A percentile compares a stretch with the other conserved stretches of the same genome.
These are phyloP conservation scores for Talaromyces liani DNA, from an alignment of 495 filamentous ascomycete genomes.

Conservation along the genomic window DNA sequence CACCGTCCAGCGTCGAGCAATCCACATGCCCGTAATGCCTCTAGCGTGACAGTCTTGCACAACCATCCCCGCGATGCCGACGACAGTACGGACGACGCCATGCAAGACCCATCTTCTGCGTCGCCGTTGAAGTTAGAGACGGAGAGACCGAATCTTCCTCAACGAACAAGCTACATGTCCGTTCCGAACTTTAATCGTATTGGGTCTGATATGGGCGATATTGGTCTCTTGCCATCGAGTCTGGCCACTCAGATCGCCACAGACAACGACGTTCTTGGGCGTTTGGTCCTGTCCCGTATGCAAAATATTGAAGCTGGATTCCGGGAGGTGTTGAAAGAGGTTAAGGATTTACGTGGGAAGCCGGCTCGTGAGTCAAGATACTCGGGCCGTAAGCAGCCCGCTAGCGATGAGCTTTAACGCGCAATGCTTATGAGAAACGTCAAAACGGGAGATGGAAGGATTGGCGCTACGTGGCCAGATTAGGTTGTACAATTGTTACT, in stretches of 20 bases:
- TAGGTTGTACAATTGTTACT: not conserved
- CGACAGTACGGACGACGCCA: constrained; percentile 40
- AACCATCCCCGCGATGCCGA: constrained; percentile 30
- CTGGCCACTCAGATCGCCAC: constrained; percentile 45
- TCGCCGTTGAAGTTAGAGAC: constrained; percentile 18
- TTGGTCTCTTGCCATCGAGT: constrained; percentile 48
- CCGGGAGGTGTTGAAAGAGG: constrained; percentile 75
- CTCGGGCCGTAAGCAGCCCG: not conserved
- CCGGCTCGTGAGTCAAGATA: not conserved
- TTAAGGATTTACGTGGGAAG: constrained; percentile 46
- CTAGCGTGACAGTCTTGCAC: constrained; percentile 73
- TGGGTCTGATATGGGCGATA: constrained; percentile 66
- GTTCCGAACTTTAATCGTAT: constrained; percentile 44
- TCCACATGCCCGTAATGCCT: constrained; percentile 62
- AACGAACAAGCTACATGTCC: constrained; percentile 43
- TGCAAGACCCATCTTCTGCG: constrained; percentile 14
- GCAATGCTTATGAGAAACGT: not conserved
- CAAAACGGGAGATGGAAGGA: not conserved
- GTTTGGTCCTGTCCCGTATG: constrained; percentile 86
- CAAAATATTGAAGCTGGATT: constrained; percentile 82
- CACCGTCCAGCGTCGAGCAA: constrained; percentile 19
- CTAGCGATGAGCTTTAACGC: not conserved
- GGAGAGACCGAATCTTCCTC: constrained; percentile 45
- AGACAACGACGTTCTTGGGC: constrained; percentile 63
- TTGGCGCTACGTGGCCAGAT: not conserved